Base-by-base conservation (phyloP, 2,329 filamentous ascomycete genomes). In the Stagonosporopsis rhizophila region DNA sequence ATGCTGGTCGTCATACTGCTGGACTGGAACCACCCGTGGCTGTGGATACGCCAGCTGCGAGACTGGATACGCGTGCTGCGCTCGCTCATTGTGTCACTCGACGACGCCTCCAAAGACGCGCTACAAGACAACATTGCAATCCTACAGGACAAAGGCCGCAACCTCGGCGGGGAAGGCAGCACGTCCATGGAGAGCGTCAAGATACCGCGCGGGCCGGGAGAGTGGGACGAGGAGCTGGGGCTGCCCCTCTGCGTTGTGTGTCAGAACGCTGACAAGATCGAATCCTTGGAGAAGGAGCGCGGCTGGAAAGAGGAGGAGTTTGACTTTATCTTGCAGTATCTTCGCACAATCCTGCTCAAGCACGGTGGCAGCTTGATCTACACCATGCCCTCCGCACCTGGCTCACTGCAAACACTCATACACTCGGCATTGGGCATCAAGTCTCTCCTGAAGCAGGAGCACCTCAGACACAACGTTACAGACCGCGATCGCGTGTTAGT, bases 291-390 rank as follows among this genome's bases (percentile, higher is more conserved):
- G 77, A 92, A 91, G 74, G 93, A 92, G 46, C 88, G 93, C 56
- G 87, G 89, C 14, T 99, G 94, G 92, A 94, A 92, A 77, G 95
- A 99, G 76, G 92, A 96, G 64, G 90, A 96, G 67, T 99, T 99
- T 70, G 95, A 99, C 75, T 93, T 95, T 64, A 91, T 99, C 39
- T 83, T 97, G 56, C 95, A 99, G 73, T 96, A 93, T 74, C 80
- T 99, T 70, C 87, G 95, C 64, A 98, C 95, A 0, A 87, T 96
- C 35, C 79, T 99, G 38, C 81, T 99, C 61, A 94, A 93, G 47
- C 75, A 82, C 44, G 75, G 81, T 86, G 92, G 93, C 78, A 77
- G 88, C 67, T 44, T 72, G 55, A 73, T 81, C 14, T 81, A 81
- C 64, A 79, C 76, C 5, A 80, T 78, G 69, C 72, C 68, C 19